Percentiles rank a stretch among this genome's conserved stretches.
These are phyloP conservation scores for Achlya hypogyna DNA, from an alignment of 352 stramenopile genomes.

Conservation along the genomic window DNA sequence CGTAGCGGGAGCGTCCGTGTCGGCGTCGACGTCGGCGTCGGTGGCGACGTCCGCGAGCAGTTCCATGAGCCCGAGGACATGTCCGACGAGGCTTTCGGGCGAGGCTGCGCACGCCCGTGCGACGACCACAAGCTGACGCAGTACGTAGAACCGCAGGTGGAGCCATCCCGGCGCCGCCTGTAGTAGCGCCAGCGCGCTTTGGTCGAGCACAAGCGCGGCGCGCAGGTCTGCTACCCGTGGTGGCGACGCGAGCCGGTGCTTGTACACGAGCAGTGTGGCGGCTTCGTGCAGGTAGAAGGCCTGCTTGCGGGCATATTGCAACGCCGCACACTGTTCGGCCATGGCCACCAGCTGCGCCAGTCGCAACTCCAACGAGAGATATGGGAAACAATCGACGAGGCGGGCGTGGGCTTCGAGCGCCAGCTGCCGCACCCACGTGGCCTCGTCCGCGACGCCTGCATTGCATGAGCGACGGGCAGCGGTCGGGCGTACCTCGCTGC, in stretches of 20 bases:
- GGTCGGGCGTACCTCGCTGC: conserved; percentile 23
- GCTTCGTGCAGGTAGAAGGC: conserved; percentile 69
- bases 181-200: conserved; percentile 24
- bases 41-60: conserved; percentile 32
- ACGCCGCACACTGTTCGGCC: conserved; percentile 46
- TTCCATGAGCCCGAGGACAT: conserved; percentile 56
- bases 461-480: background rate
- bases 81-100: conserved; percentile 37
- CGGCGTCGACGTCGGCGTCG: conserved; percentile 26
- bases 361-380: conserved; percentile 27
- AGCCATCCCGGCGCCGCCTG: conserved; percentile 35
- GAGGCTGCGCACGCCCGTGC: conserved; percentile 42
- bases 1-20: conserved; percentile 18
- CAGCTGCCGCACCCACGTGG: conserved; percentile 57
- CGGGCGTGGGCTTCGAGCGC: conserved; percentile 60
- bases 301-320: conserved; percentile 20
- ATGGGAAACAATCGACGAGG: conserved; percentile 45
- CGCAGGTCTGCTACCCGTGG: conserved; percentile 42
- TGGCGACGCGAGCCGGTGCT: conserved; percentile 8
- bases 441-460: conserved; percentile 28
- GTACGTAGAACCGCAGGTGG: conserved; percentile 59
- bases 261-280: conserved; percentile 29
- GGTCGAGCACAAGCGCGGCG: conserved; percentile 46
- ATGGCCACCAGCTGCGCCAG: conserved; percentile 51
- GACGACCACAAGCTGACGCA: conserved; percentile 62